Percentiles rank a stretch among this genome's conserved stretches.
Conservation (phyloP, 495 filamentous ascomycete species). For the Glonium stellatum region DNA sequence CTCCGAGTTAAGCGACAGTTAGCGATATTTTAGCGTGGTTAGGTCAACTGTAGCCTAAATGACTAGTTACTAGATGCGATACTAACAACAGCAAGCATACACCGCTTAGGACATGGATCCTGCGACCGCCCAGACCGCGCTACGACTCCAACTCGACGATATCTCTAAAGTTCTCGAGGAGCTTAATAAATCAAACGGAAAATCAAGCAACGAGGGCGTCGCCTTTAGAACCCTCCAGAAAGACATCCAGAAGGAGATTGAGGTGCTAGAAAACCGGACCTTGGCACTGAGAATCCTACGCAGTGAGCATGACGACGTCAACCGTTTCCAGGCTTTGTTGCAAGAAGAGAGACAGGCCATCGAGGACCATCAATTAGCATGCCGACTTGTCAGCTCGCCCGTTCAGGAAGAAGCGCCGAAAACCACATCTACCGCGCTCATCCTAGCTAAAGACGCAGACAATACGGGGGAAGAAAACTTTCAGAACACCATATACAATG, state of each 20-base stretch:
- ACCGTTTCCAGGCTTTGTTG: neutral
- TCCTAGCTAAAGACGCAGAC: no score
- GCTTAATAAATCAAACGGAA: no score
- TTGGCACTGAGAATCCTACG: neutral
- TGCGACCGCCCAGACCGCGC: constrained; percentile 1
- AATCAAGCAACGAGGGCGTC: neutral
- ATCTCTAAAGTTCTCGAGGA: constrained; percentile 4
- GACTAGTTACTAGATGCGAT: no score
- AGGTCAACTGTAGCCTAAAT: no score
- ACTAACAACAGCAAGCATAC: no score
- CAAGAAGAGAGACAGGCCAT: constrained; percentile 14
- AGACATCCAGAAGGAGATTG: neutral
- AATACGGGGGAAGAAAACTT: neutral
- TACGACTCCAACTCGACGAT: constrained; percentile 15
- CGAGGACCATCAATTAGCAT: constrained; percentile 8
- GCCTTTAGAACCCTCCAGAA: neutral
- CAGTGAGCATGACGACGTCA: neutral
- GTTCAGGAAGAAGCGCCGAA: neutral
- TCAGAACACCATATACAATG: no score
- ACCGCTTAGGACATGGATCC: no score
- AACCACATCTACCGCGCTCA: neutral
- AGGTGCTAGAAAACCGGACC: neutral
- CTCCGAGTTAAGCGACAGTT: no score
- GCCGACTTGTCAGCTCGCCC: neutral
- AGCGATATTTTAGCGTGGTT: no score